Conservation (phyloP, 441 rosid species). For the Cnidoscolus chayamansa region DNA sequence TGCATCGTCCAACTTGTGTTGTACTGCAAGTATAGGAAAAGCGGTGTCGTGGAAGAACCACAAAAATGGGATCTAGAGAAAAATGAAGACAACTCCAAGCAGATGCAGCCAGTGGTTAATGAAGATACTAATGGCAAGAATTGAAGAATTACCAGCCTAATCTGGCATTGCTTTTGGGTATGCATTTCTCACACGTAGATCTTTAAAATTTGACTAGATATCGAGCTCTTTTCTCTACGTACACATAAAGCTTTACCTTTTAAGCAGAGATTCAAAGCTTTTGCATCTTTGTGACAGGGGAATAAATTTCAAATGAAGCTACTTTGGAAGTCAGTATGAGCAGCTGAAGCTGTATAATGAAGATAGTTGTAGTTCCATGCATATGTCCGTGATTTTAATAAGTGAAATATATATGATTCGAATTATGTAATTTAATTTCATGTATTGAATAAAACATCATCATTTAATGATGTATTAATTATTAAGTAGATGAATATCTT, state of each 20-base stretch:
- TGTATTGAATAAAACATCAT: background rate
- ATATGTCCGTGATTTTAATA: background rate
- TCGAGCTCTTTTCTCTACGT: too few species aligned
- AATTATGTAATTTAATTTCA: background rate
- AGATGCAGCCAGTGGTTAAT: slow-evolving; percentile 26
- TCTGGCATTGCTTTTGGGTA: background rate
- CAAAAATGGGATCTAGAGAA: slow-evolving; percentile 44
- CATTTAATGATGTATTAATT: too few species aligned
- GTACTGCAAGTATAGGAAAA: slow-evolving; percentile 58
- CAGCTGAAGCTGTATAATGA: background rate
- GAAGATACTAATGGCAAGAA: slow-evolving; percentile 24
- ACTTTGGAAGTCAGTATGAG: background rate
- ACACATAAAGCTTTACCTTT: too few species aligned
- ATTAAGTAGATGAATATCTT: too few species aligned
- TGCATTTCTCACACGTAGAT: background rate
- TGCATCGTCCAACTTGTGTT: slow-evolving; percentile 67
- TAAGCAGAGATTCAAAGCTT: too few species aligned
- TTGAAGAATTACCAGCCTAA: slow-evolving; percentile 5
- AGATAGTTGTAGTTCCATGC: background rate
- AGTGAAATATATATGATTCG: background rate
- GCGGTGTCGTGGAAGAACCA: slow-evolving; percentile 36
- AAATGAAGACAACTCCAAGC: slow-evolving; percentile 32
- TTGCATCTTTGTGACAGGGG: slow-evolving; percentile 1
- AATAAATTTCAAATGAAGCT: background rate
- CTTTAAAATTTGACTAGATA: too few species aligned